These are phyloP conservation scores for Aspergillus hancockii DNA, from an alignment of 495 filamentous ascomycete species.

Conservation along the genomic window DNA sequence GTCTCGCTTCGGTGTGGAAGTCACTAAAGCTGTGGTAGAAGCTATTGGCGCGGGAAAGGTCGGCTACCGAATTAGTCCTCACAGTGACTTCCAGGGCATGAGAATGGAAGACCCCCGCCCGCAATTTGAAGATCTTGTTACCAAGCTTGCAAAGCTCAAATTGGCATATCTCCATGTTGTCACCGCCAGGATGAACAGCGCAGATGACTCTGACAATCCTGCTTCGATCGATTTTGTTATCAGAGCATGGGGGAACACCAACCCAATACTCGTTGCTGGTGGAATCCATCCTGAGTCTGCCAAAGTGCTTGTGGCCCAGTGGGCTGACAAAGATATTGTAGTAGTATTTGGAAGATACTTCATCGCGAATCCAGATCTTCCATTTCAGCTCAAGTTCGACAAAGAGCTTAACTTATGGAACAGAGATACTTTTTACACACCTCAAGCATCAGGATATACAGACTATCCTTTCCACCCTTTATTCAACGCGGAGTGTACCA, in stretches of 20 bases:
- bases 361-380: slow-evolving; percentile 69
- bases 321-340: slow-evolving; percentile 50
- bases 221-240: slow-evolving; percentile 51
- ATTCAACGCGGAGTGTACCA: too few species aligned
- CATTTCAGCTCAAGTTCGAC: slow-evolving; percentile 56
- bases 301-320: slow-evolving; percentile 47
- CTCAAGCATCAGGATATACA: slow-evolving; percentile 52
- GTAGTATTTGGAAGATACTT: slow-evolving; percentile 65
- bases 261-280: slow-evolving; percentile 62
- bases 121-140: slow-evolving; percentile 58
- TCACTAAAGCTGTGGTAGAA: slow-evolving; percentile 55
- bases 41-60: slow-evolving; percentile 62
- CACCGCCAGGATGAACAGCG: slow-evolving; percentile 44
- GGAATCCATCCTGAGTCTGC: slow-evolving; percentile 45
- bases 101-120: slow-evolving; percentile 59
- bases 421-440: slow-evolving; percentile 56
- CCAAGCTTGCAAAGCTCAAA: slow-evolving; percentile 45
- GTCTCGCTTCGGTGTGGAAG: slow-evolving; percentile 60
- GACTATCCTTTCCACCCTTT: slow-evolving; percentile 59
- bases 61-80: slow-evolving; percentile 63
- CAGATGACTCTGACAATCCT: slow-evolving; percentile 36
- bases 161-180: slow-evolving; percentile 68
- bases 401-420: slow-evolving; percentile 55
- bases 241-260: slow-evolving; percentile 37
- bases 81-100: slow-evolving; percentile 62